A percentile compares a stretch with the other conserved stretches of the same genome.
These are phyloP conservation scores for Volvox reticuliferus DNA, from an alignment of 139 green algal genomes.

Conservation along the genomic window DNA sequence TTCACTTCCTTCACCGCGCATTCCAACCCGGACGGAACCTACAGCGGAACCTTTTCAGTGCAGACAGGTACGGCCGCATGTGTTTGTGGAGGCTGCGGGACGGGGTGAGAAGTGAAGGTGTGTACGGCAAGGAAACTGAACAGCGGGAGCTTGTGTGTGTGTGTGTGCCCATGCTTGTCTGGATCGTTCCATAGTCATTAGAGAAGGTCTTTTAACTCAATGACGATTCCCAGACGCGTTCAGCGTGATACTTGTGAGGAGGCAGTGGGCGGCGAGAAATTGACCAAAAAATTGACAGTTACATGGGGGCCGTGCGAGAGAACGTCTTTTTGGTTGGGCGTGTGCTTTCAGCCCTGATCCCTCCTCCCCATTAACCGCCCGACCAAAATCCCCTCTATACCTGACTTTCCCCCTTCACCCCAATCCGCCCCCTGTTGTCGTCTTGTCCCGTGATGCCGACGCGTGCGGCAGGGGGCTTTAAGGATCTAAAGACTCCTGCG, in stretches of 20 bases:
- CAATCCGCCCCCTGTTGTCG: not conserved
- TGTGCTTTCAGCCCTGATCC: too few relatives aligned
- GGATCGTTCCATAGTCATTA: too few relatives aligned
- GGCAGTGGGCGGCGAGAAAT: too few relatives aligned
- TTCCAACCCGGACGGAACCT: conserved; percentile 67
- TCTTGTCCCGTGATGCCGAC: not conserved
- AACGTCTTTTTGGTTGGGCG: too few relatives aligned
- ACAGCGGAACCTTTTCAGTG: conserved; percentile 63
- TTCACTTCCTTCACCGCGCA: conserved; percentile 69
- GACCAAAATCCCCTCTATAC: not conserved
- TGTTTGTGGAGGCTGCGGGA: not conserved
- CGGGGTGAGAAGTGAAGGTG: not conserved
- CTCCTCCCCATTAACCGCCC: not conserved
- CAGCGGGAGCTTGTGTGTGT: not conserved
- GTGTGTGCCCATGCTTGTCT: too few relatives aligned
- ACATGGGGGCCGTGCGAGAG: too few relatives aligned
- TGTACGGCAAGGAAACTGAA: not conserved
- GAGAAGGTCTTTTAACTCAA: too few relatives aligned
- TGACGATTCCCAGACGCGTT: too few relatives aligned
- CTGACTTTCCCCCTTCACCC: not conserved
- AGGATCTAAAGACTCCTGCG: conserved; percentile 38
- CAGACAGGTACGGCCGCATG: conserved; percentile 42
- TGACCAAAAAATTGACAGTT: too few relatives aligned
- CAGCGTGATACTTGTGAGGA: too few relatives aligned
- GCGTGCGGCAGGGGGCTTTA: conserved; percentile 25